A percentile compares a stretch with the other conserved stretches of the same genome.
Evolutionary conservation across 2,329 filamentous ascomycete genomes (phyloP).

Genomic region (Aspergillus quadricinctus): DNA sequence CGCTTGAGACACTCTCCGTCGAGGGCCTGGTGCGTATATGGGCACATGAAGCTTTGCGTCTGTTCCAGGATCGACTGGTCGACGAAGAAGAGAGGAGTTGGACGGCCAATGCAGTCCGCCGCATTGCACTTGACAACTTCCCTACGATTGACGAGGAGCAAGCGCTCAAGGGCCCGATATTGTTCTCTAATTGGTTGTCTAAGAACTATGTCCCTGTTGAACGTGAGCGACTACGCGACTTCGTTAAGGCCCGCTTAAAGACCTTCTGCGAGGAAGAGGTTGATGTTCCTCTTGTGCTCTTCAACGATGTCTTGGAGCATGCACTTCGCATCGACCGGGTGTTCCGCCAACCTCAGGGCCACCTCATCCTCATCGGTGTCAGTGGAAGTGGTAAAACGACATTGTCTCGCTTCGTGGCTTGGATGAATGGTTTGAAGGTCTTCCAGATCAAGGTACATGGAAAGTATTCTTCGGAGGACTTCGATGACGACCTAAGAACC

Average conservation of each 20-base stretch:
- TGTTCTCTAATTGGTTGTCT: conserved; percentile 99
- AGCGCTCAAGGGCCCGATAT: conserved; percentile 84
- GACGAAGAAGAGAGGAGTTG: conserved; percentile 90
- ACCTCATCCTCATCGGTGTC: conserved; percentile 96
- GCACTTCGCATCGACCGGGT: conserved; percentile 97
- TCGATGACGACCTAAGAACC: conserved; percentile 93
- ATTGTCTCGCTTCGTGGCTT: conserved; percentile 93
- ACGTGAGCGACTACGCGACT: conserved; percentile 89
- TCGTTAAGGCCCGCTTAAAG: conserved; percentile 92
- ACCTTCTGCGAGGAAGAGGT: conserved; percentile 99
- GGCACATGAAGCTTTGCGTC: conserved; percentile 91
- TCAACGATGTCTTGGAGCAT: conserved; percentile 98
- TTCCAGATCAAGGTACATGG: conserved; percentile 99
- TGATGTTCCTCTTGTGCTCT: conserved; percentile 96
- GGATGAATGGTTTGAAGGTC: conserved; percentile 99
- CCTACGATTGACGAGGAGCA: conserved; percentile 89
- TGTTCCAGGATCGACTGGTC: conserved; percentile 97
- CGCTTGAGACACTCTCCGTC: conserved; percentile 78
- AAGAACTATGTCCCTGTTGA: conserved; percentile 98
- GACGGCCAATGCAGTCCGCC: conserved; percentile 83
- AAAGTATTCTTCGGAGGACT: conserved; percentile 96
- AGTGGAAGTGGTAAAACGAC: conserved; percentile 99
- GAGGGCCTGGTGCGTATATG: conserved; percentile 95
- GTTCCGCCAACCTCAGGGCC: conserved; percentile 95
- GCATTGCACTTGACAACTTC: conserved; percentile 87